These are phyloP conservation scores for Isabelozyma heimii DNA, from an alignment of 805 yeast genomes.

Conservation along the genomic window DNA sequence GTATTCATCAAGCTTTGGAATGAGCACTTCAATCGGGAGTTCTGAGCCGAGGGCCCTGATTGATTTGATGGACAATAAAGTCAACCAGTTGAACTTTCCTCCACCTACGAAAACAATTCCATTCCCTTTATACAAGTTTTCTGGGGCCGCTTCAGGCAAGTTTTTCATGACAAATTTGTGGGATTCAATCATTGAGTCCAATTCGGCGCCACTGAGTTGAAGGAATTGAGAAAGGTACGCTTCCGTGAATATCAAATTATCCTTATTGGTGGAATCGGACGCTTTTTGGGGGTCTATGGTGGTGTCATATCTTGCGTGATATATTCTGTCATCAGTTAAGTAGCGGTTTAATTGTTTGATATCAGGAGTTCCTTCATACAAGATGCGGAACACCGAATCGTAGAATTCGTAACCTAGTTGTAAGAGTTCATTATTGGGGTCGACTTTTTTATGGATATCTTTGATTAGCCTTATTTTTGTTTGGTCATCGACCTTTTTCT, in stretches of 20 bases:
- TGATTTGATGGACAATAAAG: constrained; percentile 61
- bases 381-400: constrained; percentile 37
- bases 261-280: constrained; percentile 15
- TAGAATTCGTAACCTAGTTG: constrained; percentile 42
- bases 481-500: neutral
- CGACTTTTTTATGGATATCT: constrained; percentile 2
- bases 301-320: constrained; percentile 50
- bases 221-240: constrained; percentile 50
- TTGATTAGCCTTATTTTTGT: neutral
- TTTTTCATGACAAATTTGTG: constrained; percentile 46
- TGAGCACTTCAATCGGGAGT: constrained; percentile 78
- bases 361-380: constrained; percentile 45
- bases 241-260: constrained; percentile 45
- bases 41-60: constrained; percentile 65
- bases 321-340: constrained; percentile 44
- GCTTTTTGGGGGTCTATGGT: constrained; percentile 25
- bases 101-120: constrained; percentile 79
- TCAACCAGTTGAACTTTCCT: constrained; percentile 71
- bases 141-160: constrained; percentile 42
- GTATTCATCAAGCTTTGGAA: constrained; percentile 68
- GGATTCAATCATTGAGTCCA: constrained; percentile 41
- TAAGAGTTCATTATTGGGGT: constrained; percentile 11
- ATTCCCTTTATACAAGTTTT: constrained; percentile 38
- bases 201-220: constrained; percentile 41
- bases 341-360: constrained; percentile 43